Evolutionary conservation across 2,329 filamentous ascomycete species (phyloP), one percentile per base, ranked within the genome.

Genomic region (Neospermospora avenae): DNA sequence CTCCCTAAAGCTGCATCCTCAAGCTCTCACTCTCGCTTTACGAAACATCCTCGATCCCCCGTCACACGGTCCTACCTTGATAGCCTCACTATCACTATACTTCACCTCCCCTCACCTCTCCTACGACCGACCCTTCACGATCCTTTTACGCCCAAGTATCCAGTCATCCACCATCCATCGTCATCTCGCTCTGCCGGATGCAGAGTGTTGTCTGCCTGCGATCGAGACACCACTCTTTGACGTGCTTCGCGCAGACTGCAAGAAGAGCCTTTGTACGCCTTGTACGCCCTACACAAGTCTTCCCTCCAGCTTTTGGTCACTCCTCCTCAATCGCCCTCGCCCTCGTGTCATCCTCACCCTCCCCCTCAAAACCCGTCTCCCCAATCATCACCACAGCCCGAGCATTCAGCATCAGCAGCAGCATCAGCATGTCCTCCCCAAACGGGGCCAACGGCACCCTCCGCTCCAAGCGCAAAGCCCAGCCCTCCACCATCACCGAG

Each of bases 391-490:
- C 46, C 18, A 48, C 46, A 18, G 25, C 16, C 42, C 53, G 55
- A 34, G 46, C 51, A 28, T 60, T 61, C 37, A 46, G n/a, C n/a
- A n/a, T n/a, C n/a, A n/a, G n/a, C n/a, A n/a, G n/a, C n/a, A n/a
- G n/a, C n/a, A n/a, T n/a, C n/a, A n/a, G 55, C 5, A 57, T n/a
- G 35, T 61, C 59, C 7, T 68, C 46, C 34, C 70, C 72, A 70
- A 70, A 68, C 46, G 71, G 68, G 7, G 61, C 54, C 28, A 70
- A 71, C 60, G 68, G 67, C 31, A 62, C 65, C n/a, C 22, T 65
- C 31, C 65, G 70, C 51, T 55, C 65, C 16, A 74, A 74, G 62
- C 65, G 72, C 34, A 74, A 73, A 62, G 67, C 69, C 55, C 66
- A 71, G 57, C 66, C 71, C 46, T 66, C 62, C n/a, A 48, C 62